Conservation (phyloP, 768 basidiomycete species). For the Sarcodon sp. region DNA sequence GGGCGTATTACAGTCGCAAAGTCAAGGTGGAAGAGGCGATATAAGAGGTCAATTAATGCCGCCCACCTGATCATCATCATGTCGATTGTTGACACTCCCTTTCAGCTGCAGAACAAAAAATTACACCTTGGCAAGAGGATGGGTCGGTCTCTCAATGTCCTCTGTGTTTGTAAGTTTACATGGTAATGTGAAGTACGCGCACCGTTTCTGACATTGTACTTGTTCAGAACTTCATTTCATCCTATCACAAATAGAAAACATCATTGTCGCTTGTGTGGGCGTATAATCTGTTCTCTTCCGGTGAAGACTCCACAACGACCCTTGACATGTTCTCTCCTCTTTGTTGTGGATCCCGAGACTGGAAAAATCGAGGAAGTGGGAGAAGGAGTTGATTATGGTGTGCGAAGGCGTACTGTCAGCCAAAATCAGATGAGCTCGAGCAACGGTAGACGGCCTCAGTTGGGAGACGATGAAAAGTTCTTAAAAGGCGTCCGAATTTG, state of each 20-base stretch:
- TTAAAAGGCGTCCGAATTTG: constrained; percentile 85
- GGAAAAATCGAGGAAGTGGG: constrained; percentile 74
- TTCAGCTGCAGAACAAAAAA: constrained; percentile 73
- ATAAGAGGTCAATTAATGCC: constrained; percentile 41
- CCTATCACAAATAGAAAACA: constrained; percentile 89
- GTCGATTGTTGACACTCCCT: not conserved
- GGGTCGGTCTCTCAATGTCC: constrained; percentile 66
- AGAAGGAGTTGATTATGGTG: constrained; percentile 78
- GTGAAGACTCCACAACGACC: constrained; percentile 58
- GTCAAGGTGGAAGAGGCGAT: constrained; percentile 39
- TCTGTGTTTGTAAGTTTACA: constrained; percentile 55
- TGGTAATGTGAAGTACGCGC: not conserved
- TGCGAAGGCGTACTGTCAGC: constrained; percentile 33
- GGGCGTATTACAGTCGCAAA: constrained; percentile 35
- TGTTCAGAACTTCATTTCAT: constrained; percentile 57
- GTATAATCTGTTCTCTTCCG: constrained; percentile 84
- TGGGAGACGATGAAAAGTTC: constrained; percentile 66
- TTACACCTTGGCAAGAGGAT: constrained; percentile 94
- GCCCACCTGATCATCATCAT: not conserved
- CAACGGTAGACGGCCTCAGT: constrained; percentile 17
- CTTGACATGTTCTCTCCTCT: constrained; percentile 63
- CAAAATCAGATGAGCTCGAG: constrained; percentile 9
- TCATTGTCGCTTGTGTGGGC: constrained; percentile 89
- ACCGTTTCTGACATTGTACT: not conserved
- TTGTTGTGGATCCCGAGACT: constrained; percentile 74